Evolutionary conservation across 2,329 filamentous ascomycete species (phyloP), one percentile per base, ranked within the genome.

Genomic region (Microascus cirrosus): DNA sequence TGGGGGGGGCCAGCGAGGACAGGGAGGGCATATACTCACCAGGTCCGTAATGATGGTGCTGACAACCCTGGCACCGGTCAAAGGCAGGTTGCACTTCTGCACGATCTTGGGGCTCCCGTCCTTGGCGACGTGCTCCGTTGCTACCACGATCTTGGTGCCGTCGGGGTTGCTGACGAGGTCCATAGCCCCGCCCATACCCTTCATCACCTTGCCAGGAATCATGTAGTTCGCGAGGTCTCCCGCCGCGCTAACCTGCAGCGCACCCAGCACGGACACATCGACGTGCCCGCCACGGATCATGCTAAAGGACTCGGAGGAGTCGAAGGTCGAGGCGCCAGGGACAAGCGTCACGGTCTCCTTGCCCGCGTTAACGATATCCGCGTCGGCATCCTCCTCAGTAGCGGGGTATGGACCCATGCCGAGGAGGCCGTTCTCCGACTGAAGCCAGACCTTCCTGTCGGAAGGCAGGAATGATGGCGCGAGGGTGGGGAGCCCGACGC

Each of bases 211-310:
- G 25, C 90, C 90, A 0, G 90, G 90, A 61, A 95, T 87, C 86
- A 94, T 94, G 77, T 90, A 95, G 72, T 94, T 94, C 53, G 90
- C 90, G 57, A 95, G 73, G 67, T 95, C 90, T 28, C 90, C 90
- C 2, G 81, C 77, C 0, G 88, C 88, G 62, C 83, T 86, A 24
- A 94, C 89, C 73, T 95, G 88, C 63, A 93, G 82, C 1, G 89
- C 86, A 3, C 90, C 90, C 0, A 95, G 80, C 65, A 95, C 90
- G 0, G 87, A 90, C 5, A 95, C 85, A 66, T 95, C 86, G 50
- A 95, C 85, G 65, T 91, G 88, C 0, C 90, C 90, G 56, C 89
- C 87, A 12, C 90, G 83, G 64, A 95, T 95, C 90, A 94, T 94
- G 63, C 82, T 84, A 66, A 95, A 95, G 1, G 87, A 91, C 71